These are phyloP conservation scores for Microbotryum scabiosae DNA, from an alignment of 1,284 basidiomycete genomes.

Conservation along the genomic window DNA sequence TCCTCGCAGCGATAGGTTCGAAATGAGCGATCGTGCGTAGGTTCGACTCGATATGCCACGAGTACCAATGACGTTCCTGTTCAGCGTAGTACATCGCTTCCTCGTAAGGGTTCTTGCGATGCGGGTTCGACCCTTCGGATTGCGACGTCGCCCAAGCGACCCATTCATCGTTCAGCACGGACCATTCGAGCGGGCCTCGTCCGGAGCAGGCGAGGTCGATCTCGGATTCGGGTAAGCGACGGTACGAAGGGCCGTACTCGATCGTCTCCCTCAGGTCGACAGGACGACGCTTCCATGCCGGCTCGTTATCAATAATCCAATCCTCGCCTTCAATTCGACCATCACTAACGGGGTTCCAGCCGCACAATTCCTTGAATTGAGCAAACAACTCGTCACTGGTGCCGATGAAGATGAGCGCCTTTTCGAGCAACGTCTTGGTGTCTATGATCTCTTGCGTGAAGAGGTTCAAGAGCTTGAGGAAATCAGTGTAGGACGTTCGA, in stretches of 20 bases:
- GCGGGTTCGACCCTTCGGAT: constrained; percentile 68
- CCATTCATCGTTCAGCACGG: constrained; percentile 93
- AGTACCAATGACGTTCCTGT: constrained; percentile 62
- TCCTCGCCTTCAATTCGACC: constrained; percentile 48
- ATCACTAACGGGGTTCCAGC: constrained; percentile 59
- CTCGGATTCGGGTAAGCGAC: constrained; percentile 79
- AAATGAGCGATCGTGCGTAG: constrained; percentile 22
- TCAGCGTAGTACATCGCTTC: constrained; percentile 93
- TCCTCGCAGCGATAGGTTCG: constrained; percentile 45
- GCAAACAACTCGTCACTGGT: constrained; percentile 68
- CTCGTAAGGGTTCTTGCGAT: constrained; percentile 96
- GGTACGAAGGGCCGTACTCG: constrained; percentile 76
- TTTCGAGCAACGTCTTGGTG: constrained; percentile 68
- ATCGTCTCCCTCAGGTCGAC: constrained; percentile 26
- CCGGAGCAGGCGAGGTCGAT: constrained; percentile 85
- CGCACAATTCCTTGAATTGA: constrained; percentile 81
- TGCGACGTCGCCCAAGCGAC: constrained; percentile 98
- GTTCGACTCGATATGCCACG: constrained; percentile 29
- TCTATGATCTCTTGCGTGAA: constrained; percentile 94
- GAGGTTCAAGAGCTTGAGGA: constrained; percentile 88
- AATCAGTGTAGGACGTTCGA: constrained; percentile 87
- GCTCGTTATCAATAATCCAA: constrained; percentile 46
- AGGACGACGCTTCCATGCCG: constrained; percentile 34
- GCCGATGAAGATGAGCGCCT: constrained; percentile 67
- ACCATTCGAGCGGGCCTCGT: constrained; percentile 88